Percentiles rank a stretch among this genome's conserved stretches.
These are phyloP conservation scores for Potentilla sterilis DNA, from an alignment of 306 rosid species.

Conservation along the genomic window DNA sequence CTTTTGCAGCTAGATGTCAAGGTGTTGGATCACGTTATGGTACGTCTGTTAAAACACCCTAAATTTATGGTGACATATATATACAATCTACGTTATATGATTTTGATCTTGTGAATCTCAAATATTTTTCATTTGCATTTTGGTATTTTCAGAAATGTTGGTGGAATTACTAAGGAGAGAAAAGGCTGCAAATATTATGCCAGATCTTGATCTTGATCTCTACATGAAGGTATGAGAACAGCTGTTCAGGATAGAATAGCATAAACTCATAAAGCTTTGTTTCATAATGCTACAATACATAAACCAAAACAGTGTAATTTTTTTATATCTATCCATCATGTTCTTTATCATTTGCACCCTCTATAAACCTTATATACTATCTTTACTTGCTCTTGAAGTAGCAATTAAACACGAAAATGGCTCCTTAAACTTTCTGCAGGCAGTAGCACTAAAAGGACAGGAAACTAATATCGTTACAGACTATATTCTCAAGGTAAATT, in stretches of 20 bases:
- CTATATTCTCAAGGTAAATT: constrained; percentile 44
- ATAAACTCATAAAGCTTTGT: not conserved
- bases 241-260: not conserved
- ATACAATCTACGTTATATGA: not conserved
- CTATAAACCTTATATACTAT: not conserved
- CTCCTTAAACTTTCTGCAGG: constrained; percentile 20
- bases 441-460: constrained; percentile 42
- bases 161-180: constrained; percentile 77
- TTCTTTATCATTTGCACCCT: too few species aligned
- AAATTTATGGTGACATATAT: too few species aligned
- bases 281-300: not conserved
- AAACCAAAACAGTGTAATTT: too few species aligned
- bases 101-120: not conserved
- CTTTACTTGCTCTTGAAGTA: not conserved
- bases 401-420: not conserved
- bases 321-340: too few species aligned
- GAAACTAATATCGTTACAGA: constrained; percentile 40
- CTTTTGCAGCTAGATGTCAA: constrained; percentile 93
- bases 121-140: constrained; percentile 13
- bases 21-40: constrained; percentile 74
- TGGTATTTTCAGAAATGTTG: constrained; percentile 57
- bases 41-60: constrained; percentile 29
- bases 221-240: constrained; percentile 69
- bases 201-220: constrained; percentile 80
- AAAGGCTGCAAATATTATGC: constrained; percentile 70